phyloP scores from a whole-genome alignment of 345 rosid genomes.

The Eucalyptus decipiens region DNA sequence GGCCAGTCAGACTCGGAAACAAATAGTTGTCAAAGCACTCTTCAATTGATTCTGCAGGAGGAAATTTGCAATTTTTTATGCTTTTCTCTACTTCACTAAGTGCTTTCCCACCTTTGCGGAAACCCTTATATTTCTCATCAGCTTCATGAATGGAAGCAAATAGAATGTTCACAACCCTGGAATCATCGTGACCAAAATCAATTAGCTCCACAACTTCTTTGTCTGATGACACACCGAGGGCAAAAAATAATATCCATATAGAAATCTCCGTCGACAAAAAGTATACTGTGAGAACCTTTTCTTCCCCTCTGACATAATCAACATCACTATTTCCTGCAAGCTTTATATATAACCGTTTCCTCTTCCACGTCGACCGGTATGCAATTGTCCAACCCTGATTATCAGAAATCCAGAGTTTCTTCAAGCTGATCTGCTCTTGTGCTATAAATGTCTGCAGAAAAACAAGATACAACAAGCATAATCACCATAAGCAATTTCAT shows the following conservation, averaged over 20 bases:
- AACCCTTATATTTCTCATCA: slow-evolving; percentile 39
- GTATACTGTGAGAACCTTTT: slow-evolving; percentile 56
- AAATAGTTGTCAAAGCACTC: slow-evolving; percentile 46
- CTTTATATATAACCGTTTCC: slow-evolving; percentile 48
- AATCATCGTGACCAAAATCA: slow-evolving; percentile 37
- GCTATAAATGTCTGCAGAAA: slow-evolving; percentile 64
- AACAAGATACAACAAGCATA: background rate
- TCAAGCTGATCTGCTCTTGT: slow-evolving; percentile 73
- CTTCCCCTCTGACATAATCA: slow-evolving; percentile 45
- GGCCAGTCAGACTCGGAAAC: slow-evolving; percentile 54
- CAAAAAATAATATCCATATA: slow-evolving; percentile 73
- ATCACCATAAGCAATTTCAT: background rate
- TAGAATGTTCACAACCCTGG: slow-evolving; percentile 39
- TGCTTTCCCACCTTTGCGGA: slow-evolving; percentile 39
- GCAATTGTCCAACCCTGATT: slow-evolving; percentile 58
- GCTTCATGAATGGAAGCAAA: slow-evolving; percentile 62
- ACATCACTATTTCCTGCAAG: slow-evolving; percentile 27
- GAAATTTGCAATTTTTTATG: slow-evolving; percentile 47
- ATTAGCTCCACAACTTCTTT: slow-evolving; percentile 54
- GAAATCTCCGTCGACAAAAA: slow-evolving; percentile 71
- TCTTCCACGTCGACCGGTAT: slow-evolving; percentile 52
- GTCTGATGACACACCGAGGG: slow-evolving; percentile 74
- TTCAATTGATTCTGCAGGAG: slow-evolving; percentile 52
- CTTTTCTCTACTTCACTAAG: slow-evolving; percentile 16
- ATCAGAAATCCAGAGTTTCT: slow-evolving; percentile 70